Conservation (phyloP, 306 rosid genomes). For the Cicer pinnatifidum region DNA sequence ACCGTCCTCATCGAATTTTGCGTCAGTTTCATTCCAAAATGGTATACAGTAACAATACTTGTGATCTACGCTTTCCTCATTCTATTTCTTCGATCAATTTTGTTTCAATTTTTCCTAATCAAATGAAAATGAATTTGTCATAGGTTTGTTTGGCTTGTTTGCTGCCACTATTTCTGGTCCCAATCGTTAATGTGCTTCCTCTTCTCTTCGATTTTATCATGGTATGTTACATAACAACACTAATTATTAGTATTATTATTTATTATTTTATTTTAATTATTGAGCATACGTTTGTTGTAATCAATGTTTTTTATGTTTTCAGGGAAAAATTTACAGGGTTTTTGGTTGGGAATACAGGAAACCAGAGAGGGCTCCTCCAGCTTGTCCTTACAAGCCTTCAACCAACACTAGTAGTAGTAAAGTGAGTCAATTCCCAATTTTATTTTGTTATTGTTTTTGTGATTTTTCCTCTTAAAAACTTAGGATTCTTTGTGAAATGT, state of each 20-base stretch:
- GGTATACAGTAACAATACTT: constrained; percentile 11
- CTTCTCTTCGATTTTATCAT: constrained; percentile 43
- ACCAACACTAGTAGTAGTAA: neutral
- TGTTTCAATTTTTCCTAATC: neutral
- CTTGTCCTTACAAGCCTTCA: constrained; percentile 8
- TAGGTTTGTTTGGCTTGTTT: constrained; percentile 55
- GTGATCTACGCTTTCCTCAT: neutral
- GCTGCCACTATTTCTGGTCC: constrained; percentile 53
- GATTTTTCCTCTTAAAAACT: neutral
- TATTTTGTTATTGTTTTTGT: neutral
- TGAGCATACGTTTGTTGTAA: neutral
- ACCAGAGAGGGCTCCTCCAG: constrained; percentile 11
- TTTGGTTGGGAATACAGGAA: constrained; percentile 21
- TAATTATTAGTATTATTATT: neutral
- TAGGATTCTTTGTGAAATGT: neutral
- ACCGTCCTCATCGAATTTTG: neutral
- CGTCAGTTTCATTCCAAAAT: constrained; percentile 16
- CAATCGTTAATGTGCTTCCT: constrained; percentile 51
- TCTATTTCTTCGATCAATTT: neutral
- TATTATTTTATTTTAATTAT: neutral
- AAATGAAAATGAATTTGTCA: constrained; percentile 1
- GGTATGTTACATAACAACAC: constrained; percentile 12
- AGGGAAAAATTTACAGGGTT: constrained; percentile 72
- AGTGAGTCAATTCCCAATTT: neutral
- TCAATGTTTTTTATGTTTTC: neutral